phyloP scores from a whole-genome alignment of 2,329 filamentous ascomycete species.

The Paramyrothecium roridum region DNA sequence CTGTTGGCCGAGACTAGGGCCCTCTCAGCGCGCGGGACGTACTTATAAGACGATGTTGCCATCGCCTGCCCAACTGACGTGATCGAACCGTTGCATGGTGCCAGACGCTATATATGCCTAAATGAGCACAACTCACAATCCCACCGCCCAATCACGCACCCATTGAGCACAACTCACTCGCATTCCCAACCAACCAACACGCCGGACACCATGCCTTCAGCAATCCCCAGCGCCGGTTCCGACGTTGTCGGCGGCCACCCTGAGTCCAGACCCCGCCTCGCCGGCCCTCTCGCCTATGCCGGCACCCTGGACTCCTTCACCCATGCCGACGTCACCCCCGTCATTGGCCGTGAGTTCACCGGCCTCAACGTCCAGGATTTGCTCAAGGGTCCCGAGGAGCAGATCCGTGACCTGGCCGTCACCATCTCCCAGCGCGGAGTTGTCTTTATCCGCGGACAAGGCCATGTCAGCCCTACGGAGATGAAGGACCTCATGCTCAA shows the following conservation, averaged over 20 bases:
- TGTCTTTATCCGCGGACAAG: conserved; percentile 32
- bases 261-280: conserved; percentile 22
- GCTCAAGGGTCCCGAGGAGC: conserved; percentile 36
- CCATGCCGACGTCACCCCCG: conserved; percentile 40
- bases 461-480: conserved; percentile 27
- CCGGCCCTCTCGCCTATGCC: conserved; percentile 33
- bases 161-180: not conserved
- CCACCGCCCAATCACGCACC: not conserved
- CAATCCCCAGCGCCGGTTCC: conserved; percentile 8
- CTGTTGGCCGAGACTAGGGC: not conserved
- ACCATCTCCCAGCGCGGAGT: conserved; percentile 39
- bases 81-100: not conserved
- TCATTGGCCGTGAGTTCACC: conserved; percentile 47
- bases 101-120: not conserved
- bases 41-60: not conserved
- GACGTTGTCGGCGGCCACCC: conserved; percentile 26
- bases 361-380: conserved; percentile 30
- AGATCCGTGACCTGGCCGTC: conserved; percentile 52
- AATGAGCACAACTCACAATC: not conserved
- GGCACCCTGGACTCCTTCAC: conserved; percentile 36
- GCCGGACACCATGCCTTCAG: conserved; percentile 30
- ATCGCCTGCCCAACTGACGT: not conserved
- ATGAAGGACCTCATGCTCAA: conserved; percentile 34
- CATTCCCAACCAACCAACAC: not conserved
- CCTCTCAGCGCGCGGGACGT: not conserved